These are phyloP conservation scores for Sophora flavescens DNA, from an alignment of 306 rosid species.

Conservation along the genomic window DNA sequence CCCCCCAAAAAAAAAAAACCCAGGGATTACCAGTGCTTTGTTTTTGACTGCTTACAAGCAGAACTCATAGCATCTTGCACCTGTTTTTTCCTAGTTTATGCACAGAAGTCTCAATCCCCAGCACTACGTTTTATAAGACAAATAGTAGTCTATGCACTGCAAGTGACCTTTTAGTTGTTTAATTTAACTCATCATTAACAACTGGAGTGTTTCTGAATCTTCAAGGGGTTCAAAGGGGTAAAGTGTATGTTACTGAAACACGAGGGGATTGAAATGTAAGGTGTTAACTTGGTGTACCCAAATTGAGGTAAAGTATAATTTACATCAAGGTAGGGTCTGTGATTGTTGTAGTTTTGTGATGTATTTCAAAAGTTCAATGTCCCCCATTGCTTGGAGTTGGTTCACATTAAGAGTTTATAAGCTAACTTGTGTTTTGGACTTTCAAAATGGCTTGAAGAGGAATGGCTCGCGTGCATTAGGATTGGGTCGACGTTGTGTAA, in stretches of 20 bases:
- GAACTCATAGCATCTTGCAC: neutral
- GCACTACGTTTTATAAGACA: neutral
- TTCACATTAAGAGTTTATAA: too few species aligned
- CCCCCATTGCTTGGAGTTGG: too few species aligned
- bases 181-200: neutral
- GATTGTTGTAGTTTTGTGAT: neutral
- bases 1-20: neutral
- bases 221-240: slow-evolving; percentile 9
- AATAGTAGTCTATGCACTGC: neutral
- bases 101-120: slow-evolving; percentile 1
- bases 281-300: slow-evolving; percentile 11
- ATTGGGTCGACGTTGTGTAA: too few species aligned
- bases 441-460: too few species aligned
- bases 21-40: too few species aligned
- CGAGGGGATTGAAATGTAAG: neutral
- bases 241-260: slow-evolving; percentile 4
- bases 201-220: slow-evolving; percentile 12
- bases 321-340: slow-evolving; percentile 27
- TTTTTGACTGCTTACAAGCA: slow-evolving; percentile 15
- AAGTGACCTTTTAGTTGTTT: neutral
- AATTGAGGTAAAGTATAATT: neutral
- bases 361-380: too few species aligned
- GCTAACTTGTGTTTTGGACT: too few species aligned
- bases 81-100: neutral
- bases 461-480: too few species aligned